phyloP scores from a whole-genome alignment of 148 eudicot species.

The Pouteria glomerata region DNA sequence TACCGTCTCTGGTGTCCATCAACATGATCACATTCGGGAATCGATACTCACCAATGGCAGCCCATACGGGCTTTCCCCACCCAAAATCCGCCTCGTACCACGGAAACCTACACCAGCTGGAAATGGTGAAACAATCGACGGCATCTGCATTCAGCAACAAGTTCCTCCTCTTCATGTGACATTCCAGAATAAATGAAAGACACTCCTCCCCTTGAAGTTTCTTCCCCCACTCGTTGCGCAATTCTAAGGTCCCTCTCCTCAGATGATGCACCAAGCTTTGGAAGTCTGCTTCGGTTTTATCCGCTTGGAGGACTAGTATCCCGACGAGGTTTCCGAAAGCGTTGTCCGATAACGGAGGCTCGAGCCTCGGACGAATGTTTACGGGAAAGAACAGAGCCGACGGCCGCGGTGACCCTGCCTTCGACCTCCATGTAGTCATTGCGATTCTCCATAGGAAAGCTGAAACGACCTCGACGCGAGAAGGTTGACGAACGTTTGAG shows the following conservation, averaged over 20 bases:
- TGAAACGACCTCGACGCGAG: neutral
- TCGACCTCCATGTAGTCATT: neutral
- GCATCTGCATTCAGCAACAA: neutral
- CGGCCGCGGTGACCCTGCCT: neutral
- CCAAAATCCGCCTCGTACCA: neutral
- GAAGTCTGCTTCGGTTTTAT: neutral
- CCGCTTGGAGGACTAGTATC: neutral
- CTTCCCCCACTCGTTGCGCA: too few relatives aligned
- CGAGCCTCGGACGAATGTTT: neutral
- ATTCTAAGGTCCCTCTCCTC: neutral
- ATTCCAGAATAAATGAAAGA: too few relatives aligned
- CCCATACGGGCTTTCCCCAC: conserved; percentile 2
- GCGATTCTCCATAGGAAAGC: neutral
- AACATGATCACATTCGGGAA: neutral
- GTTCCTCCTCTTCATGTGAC: too few relatives aligned
- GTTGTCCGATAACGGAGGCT: neutral
- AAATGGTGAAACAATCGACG: neutral
- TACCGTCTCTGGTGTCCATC: neutral
- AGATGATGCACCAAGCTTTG: neutral
- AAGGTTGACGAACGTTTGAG: neutral
- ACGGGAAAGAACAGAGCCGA: neutral
- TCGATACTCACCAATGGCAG: neutral
- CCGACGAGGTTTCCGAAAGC: neutral
- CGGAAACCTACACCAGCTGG: neutral
- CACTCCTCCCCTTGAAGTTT: too few relatives aligned